A percentile compares a stretch with the other conserved stretches of the same genome.
Evolutionary conservation across 495 filamentous ascomycete species (phyloP).

Genomic region (Penicillium antarcticum): DNA sequence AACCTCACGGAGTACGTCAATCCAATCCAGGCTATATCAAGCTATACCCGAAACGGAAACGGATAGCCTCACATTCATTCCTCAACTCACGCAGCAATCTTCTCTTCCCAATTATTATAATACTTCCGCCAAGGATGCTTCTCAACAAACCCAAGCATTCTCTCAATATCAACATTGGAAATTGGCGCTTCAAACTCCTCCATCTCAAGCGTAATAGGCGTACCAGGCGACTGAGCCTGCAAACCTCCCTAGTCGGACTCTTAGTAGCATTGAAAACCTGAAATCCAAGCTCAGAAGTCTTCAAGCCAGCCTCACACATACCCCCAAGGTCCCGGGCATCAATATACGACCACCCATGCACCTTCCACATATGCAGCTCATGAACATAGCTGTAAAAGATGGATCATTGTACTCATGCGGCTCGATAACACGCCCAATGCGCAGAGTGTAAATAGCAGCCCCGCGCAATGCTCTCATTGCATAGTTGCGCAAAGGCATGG

Average conservation of each 20-base stretch:
- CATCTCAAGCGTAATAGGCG: constrained; percentile 46
- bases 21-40: no score
- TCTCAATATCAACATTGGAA: constrained; percentile 53
- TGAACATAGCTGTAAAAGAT: constrained; percentile 48
- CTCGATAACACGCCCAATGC: constrained; percentile 56
- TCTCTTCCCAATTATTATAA: constrained; percentile 30
- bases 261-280: constrained; percentile 61
- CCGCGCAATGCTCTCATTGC: constrained; percentile 50
- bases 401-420: constrained; percentile 50
- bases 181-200: constrained; percentile 54
- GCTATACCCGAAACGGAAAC: no score
- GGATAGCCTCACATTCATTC: no score
- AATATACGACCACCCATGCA: constrained; percentile 58
- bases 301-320: constrained; percentile 19
- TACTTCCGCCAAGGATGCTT: constrained; percentile 48
- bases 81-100: not conserved
- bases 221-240: constrained; percentile 35
- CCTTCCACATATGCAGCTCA: constrained; percentile 47
- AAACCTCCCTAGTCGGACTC: constrained; percentile 33
- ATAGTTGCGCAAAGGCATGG: constrained; percentile 56
- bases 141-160: constrained; percentile 54
- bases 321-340: constrained; percentile 57
- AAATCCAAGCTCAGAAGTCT: constrained; percentile 46
- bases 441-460: constrained; percentile 56
- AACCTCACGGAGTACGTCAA: no score